These are phyloP conservation scores for Daldinia loculata DNA, from an alignment of 495 filamentous ascomycete species.

Conservation along the genomic window DNA sequence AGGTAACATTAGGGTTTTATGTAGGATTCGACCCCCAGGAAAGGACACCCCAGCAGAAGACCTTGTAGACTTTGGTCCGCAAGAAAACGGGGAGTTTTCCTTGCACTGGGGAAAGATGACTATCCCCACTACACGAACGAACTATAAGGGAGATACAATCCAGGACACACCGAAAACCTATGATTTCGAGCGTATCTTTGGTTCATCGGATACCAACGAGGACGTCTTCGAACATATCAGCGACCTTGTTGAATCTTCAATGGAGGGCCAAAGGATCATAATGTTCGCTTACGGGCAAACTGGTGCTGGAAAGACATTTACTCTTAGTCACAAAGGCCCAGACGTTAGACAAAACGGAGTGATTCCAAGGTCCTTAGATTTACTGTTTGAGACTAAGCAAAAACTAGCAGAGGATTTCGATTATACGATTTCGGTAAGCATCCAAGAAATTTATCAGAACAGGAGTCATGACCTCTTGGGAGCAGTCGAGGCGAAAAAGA, in stretches of 20 bases:
- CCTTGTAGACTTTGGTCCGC: constrained; percentile 25
- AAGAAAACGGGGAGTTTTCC: not conserved
- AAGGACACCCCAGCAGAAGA: constrained; percentile 47
- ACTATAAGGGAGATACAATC: constrained; percentile 64
- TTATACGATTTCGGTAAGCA: constrained; percentile 87
- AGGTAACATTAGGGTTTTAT: constrained; percentile 97
- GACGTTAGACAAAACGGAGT: constrained; percentile 84
- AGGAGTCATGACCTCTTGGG: constrained; percentile 84
- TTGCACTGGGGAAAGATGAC: constrained; percentile 20
- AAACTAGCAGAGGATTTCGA: constrained; percentile 58
- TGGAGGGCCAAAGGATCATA: constrained; percentile 91
- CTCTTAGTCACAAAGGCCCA: constrained; percentile 40
- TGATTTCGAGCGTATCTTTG: constrained; percentile 92
- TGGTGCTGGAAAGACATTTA: constrained; percentile 59
- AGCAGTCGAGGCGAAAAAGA: constrained; percentile 68
- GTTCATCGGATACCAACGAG: constrained; percentile 72
- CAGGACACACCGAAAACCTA: constrained; percentile 72
- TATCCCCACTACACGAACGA: constrained; percentile 61
- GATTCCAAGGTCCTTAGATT: constrained; percentile 86
- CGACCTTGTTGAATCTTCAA: constrained; percentile 88
- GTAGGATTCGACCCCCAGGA: constrained; percentile 83
- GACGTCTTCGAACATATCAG: constrained; percentile 94
- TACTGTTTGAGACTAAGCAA: constrained; percentile 75
- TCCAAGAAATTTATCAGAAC: constrained; percentile 97
- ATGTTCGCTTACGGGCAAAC: constrained; percentile 60